phyloP scores from a whole-genome alignment of 345 rosid genomes.

The Hypericum androsaemum region DNA sequence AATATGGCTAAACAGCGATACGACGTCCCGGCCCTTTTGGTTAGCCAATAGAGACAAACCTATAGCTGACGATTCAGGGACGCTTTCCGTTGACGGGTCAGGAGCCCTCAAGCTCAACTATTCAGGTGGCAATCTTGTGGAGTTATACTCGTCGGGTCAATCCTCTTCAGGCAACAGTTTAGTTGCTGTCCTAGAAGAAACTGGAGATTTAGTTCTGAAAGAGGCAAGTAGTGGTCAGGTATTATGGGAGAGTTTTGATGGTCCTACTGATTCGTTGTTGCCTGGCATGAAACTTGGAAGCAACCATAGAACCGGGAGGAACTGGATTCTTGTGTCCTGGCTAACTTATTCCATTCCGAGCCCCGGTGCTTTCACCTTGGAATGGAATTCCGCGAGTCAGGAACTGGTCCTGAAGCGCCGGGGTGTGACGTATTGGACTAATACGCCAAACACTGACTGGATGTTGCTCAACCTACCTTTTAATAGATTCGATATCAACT shows the following conservation, averaged over 20 bases:
- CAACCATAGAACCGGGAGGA: not conserved
- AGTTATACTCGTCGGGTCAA: not conserved
- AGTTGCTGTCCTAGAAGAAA: not conserved
- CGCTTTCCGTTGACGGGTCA: not conserved
- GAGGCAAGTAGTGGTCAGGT: not conserved
- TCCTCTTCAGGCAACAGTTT: not conserved
- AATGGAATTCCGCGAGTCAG: slow-evolving; percentile 1
- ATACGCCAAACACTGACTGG: too few species aligned
- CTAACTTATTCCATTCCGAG: not conserved
- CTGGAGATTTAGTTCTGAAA: slow-evolving; percentile 9
- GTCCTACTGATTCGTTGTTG: slow-evolving; percentile 7
- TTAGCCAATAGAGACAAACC: slow-evolving; percentile 1
- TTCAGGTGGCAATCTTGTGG: not conserved
- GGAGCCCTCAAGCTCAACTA: slow-evolving; percentile 3
- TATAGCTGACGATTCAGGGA: not conserved
- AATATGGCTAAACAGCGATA: not conserved
- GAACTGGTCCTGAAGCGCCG: not conserved
- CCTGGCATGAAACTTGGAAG: slow-evolving; percentile 12
- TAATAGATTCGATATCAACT: too few species aligned
- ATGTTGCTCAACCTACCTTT: too few species aligned
- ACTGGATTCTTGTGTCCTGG: not conserved
- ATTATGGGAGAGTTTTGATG: slow-evolving; percentile 15
- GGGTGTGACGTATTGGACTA: slow-evolving; percentile 5
- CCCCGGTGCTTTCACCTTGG: slow-evolving; percentile 7
- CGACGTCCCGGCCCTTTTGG: not conserved